A percentile compares a stretch with the other conserved stretches of the same genome.
Evolutionary conservation across 257 asterid genomes (phyloP).

Genomic region (Apocynum venetum): DNA sequence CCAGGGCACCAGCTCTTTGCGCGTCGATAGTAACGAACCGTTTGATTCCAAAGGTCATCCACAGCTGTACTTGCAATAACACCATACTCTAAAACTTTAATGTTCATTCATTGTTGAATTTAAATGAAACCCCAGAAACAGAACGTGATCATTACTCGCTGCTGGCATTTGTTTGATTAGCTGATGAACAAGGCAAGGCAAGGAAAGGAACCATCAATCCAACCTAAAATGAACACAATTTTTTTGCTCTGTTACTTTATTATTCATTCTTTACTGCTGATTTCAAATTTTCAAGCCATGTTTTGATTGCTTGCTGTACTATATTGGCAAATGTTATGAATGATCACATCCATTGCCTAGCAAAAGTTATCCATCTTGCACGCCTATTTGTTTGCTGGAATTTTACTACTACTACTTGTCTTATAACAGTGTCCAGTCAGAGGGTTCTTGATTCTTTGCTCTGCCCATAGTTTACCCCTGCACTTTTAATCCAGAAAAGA

Average conservation of each 20-base stretch:
- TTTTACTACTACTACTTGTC: not conserved
- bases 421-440: too few relatives aligned
- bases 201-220: not conserved
- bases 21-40: too few relatives aligned
- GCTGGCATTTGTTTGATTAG: not conserved
- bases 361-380: not conserved
- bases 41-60: not conserved
- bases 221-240: too few relatives aligned
- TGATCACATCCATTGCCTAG: too few relatives aligned
- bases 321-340: too few relatives aligned
- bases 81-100: not conserved
- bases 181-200: not conserved
- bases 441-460: not conserved
- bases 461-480: not conserved
- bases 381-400: not conserved
- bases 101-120: slow-evolving; percentile 2
- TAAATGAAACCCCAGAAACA: not conserved
- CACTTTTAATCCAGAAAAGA: not conserved
- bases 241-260: too few relatives aligned
- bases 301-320: not conserved
- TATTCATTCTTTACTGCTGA: not conserved
- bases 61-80: slow-evolving; percentile 14
- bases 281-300: not conserved
- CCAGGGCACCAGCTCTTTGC: too few relatives aligned
- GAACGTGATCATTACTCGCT: not conserved